Evolutionary conservation across 1,139 yeast species (phyloP).

Genomic region (Pichia sp.): DNA sequence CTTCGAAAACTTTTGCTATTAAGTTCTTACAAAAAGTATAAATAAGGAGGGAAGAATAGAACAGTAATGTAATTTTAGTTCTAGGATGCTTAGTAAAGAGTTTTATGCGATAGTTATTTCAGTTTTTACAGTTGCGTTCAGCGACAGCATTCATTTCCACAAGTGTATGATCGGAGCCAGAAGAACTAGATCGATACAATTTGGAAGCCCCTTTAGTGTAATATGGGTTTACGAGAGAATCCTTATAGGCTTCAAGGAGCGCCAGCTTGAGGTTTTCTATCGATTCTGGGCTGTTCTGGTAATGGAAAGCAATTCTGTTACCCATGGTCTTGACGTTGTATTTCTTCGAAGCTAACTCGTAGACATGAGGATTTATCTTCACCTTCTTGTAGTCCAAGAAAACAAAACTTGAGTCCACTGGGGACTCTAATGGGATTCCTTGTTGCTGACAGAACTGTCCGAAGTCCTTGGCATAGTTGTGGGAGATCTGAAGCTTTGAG

Average conservation of each 20-base stretch:
- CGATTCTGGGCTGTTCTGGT: slow-evolving; percentile 65
- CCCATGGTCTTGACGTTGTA: slow-evolving; percentile 67
- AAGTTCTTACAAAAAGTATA: neutral
- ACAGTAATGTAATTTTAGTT: neutral
- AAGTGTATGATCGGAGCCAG: slow-evolving; percentile 9
- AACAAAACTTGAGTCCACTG: slow-evolving; percentile 84
- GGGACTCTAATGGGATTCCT: slow-evolving; percentile 59
- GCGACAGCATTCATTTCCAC: slow-evolving; percentile 7
- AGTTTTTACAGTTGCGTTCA: neutral
- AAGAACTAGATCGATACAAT: slow-evolving; percentile 25
- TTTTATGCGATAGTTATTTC: slow-evolving; percentile 1
- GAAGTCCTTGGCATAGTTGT: slow-evolving; percentile 61
- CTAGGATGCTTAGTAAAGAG: slow-evolving; percentile 14
- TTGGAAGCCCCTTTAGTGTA: slow-evolving; percentile 24
- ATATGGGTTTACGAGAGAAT: slow-evolving; percentile 34
- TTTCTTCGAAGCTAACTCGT: slow-evolving; percentile 46
- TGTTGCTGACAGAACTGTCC: slow-evolving; percentile 55
- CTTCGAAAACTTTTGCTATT: neutral
- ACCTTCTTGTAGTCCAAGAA: slow-evolving; percentile 63
- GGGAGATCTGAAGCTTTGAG: slow-evolving; percentile 52
- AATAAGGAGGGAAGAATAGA: neutral
- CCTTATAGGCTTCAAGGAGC: slow-evolving; percentile 52
- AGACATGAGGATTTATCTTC: slow-evolving; percentile 53
- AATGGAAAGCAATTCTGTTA: slow-evolving; percentile 72
- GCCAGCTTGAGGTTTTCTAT: slow-evolving; percentile 62